phyloP scores from a whole-genome alignment of 495 filamentous ascomycete species.

The Thermochaetoides thermophila region DNA sequence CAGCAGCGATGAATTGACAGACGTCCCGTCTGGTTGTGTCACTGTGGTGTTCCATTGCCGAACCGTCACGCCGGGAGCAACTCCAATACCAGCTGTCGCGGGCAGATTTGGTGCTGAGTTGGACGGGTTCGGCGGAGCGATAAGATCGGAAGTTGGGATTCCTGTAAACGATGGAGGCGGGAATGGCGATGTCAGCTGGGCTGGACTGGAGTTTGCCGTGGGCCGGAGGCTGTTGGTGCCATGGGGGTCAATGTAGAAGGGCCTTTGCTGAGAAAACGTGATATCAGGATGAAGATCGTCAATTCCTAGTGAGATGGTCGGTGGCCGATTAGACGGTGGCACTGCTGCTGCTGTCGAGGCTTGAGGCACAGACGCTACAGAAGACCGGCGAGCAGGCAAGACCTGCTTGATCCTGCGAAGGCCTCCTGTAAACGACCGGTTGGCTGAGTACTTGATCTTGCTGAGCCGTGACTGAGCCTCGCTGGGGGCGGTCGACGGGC shows the following conservation, averaged over 20 bases:
- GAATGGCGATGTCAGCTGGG: conserved; percentile 11
- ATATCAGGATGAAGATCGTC: no score
- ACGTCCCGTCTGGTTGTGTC: conserved; percentile 8
- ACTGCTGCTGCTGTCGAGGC: no score
- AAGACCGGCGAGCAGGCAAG: no score
- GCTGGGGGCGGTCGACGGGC: conserved; percentile 19
- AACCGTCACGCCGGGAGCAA: no score
- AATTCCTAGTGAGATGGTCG: no score
- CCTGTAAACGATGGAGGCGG: conserved; percentile 17
- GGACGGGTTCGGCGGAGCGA: conserved; percentile 9
- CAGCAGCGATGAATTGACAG: conserved; percentile 3
- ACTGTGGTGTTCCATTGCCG: conserved; percentile 15
- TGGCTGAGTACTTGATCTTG: conserved; percentile 24
- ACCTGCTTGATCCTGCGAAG: conserved; percentile 23
- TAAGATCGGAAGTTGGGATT: conserved; percentile 5
- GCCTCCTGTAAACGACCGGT: conserved; percentile 16
- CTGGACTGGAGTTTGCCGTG: conserved; percentile 18
- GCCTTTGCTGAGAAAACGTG: no score
- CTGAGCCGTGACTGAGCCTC: conserved; percentile 25
- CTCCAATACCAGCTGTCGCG: no score
- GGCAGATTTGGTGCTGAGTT: no score
- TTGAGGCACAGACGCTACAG: no score
- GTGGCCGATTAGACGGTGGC: no score
- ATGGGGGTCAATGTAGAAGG: no score
- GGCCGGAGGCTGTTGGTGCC: no score